These are phyloP conservation scores for Xylariaceae sp. DNA, from an alignment of 2,329 filamentous ascomycete genomes.

Conservation along the genomic window DNA sequence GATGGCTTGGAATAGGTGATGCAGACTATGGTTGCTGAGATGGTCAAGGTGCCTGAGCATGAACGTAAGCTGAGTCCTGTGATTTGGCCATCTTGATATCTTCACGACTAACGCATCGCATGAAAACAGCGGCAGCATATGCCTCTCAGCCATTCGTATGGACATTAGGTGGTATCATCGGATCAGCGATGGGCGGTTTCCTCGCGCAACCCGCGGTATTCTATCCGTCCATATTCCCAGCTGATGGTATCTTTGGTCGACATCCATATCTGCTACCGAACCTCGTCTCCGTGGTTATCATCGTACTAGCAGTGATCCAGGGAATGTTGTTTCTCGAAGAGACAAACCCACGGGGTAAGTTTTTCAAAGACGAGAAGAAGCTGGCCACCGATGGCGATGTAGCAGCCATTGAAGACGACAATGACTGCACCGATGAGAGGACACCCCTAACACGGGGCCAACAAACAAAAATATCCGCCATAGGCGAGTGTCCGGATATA, in stretches of 20 bases:
- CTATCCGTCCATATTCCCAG: constrained; percentile 34
- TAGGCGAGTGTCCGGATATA: constrained; percentile 29
- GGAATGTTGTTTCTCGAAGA: constrained; percentile 56
- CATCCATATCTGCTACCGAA: constrained; percentile 71
- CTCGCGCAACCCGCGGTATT: constrained; percentile 35
- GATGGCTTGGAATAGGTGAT: constrained; percentile 29
- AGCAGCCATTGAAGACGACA: constrained; percentile 18
- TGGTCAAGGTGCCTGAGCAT: constrained; percentile 39
- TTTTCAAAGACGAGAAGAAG: constrained; percentile 2
- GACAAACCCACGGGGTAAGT: constrained; percentile 33
- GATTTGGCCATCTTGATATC: not conserved
- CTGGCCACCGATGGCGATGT: constrained; percentile 21
- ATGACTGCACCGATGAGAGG: constrained; percentile 29
- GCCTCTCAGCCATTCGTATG: constrained; percentile 36
- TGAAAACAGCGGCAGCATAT: constrained; percentile 30
- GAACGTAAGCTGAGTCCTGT: constrained; percentile 30
- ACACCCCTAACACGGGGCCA: constrained; percentile 23
- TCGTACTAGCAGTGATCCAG: constrained; percentile 56
- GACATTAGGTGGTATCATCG: constrained; percentile 35
- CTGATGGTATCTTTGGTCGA: constrained; percentile 45
- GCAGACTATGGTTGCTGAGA: constrained; percentile 40
- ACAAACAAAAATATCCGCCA: constrained; percentile 16
- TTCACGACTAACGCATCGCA: not conserved
- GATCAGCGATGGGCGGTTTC: constrained; percentile 36
- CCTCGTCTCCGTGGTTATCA: constrained; percentile 55